phyloP scores from a whole-genome alignment of 495 filamentous ascomycete species.

The Amphirosellinia nigrospora region DNA sequence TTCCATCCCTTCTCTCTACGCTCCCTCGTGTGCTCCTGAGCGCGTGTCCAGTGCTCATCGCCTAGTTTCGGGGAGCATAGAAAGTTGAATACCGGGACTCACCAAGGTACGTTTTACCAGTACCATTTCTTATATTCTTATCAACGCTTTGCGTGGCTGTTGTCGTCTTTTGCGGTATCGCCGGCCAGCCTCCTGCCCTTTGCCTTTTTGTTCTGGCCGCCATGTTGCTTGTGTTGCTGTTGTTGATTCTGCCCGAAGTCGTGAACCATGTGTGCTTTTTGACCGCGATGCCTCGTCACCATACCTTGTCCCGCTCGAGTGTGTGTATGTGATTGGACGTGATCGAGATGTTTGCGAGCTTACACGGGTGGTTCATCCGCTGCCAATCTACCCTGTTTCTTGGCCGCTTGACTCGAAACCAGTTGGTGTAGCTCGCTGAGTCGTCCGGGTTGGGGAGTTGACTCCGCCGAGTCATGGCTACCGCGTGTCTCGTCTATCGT shows the following conservation, averaged over 20 bases:
- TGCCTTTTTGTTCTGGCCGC: background rate
- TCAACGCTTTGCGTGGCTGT: background rate
- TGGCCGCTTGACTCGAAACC: background rate
- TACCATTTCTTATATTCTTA: background rate
- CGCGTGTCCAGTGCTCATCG: background rate
- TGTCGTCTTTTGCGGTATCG: background rate
- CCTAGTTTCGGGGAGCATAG: background rate
- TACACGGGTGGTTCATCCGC: background rate
- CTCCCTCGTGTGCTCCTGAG: background rate
- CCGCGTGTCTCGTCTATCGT: background rate
- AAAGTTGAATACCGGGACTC: conserved; percentile 1
- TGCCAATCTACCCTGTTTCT: conserved; percentile 4
- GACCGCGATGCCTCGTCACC: conserved; percentile 6
- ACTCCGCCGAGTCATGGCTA: conserved; percentile 6
- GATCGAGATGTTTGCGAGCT: conserved; percentile 4
- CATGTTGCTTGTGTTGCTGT: background rate
- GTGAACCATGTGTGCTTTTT: conserved; percentile 23
- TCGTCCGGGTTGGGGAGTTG: background rate
- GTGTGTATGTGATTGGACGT: conserved; percentile 22
- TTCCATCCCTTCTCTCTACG: background rate
- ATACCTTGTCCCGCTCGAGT: conserved; percentile 15
- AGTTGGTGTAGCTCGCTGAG: conserved; percentile 8
- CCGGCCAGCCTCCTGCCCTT: background rate
- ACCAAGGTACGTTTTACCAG: conserved; percentile 14
- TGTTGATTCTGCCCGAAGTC: conserved; percentile 9